Evolutionary conservation across 1,284 basidiomycete genomes (phyloP).

Genomic region (Rhizoctonia solani): DNA sequence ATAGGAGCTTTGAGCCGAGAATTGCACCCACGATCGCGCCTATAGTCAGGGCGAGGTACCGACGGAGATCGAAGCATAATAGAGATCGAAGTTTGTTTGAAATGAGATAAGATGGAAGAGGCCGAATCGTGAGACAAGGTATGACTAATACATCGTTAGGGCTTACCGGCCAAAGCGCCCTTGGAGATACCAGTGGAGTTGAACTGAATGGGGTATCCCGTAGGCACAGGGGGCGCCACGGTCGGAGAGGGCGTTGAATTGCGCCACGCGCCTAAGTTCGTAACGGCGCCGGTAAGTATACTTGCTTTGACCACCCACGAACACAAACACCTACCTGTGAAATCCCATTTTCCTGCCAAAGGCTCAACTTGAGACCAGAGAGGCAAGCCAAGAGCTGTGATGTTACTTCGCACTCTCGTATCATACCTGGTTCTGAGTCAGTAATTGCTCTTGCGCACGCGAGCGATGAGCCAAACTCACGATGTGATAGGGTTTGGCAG

Average conservation of each 20-base stretch:
- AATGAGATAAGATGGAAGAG: conserved; percentile 23
- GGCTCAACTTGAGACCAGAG: conserved; percentile 20
- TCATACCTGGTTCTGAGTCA: background rate
- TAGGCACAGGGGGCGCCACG: conserved; percentile 5
- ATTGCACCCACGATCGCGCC: conserved; percentile 29
- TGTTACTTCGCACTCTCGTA: conserved; percentile 12
- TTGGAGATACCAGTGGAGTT: conserved; percentile 31
- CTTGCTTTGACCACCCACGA: background rate
- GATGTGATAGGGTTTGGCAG: conserved; percentile 27
- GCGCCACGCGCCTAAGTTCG: conserved; percentile 18
- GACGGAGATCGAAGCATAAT: background rate
- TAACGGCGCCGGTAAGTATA: background rate
- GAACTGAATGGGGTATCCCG: conserved; percentile 11
- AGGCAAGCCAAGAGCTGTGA: conserved; percentile 12
- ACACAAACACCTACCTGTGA: background rate
- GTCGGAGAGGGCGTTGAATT: conserved; percentile 19
- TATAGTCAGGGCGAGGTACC: background rate
- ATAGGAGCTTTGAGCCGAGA: conserved; percentile 27
- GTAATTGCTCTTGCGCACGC: no score
- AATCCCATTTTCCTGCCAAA: conserved; percentile 29
- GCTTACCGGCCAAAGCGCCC: conserved; percentile 29
- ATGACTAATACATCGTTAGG: background rate
- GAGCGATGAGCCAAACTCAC: background rate
- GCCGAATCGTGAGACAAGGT: background rate
- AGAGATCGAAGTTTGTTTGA: background rate